Base-by-base conservation (phyloP, 441 rosid genomes). In the Bocquillonia castaneifolia region DNA sequence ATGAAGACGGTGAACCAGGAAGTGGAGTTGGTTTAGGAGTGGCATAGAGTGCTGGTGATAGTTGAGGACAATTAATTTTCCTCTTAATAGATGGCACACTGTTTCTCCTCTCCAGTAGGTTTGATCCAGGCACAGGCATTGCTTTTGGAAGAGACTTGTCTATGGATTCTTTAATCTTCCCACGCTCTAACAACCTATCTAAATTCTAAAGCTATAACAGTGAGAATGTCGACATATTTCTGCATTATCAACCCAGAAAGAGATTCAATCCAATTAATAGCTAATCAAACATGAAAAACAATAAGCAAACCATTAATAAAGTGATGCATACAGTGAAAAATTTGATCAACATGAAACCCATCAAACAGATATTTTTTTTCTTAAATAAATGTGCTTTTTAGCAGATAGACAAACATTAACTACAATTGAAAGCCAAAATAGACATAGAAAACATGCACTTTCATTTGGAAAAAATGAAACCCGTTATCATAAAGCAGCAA, bases 161-260 rank as follows among this genome's bases (percentile, higher is more conserved):
- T 0, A 63, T 81, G 17, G 89, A 78, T 74, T 79, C n/a, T n/a
- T n/a, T 71, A 66, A 94, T 82, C 22, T 83, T 81, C 76, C 90
- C 86, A 76, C 90, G 88, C 74, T 92, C 95, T 65, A 92, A 54
- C 76, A 95, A 79, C 83, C 93, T 82, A 71, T 92, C 93, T 72
- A 95, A 79, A 69, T 70, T 92, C 93, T 72, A 95, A 79, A 69
- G 97, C 88, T 73, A 92, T 74, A 39, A 97, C 96, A 69, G 86
- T 77, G 55, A 92, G 55, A 92, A 95, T 3, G 92, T 80, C 67
- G 98, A 96, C 98, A 92, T 92, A 80, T 80, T 81, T 85, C 97
- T 90, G 92, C 81, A 77, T 56, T 70, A 79, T 62, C 53, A 66
- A 70, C 72, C 69, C 67, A 18, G 3, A 10, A 72, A 31, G 52